phyloP scores from a whole-genome alignment of 805 yeast genomes.

The Saccharomyces jurei region DNA sequence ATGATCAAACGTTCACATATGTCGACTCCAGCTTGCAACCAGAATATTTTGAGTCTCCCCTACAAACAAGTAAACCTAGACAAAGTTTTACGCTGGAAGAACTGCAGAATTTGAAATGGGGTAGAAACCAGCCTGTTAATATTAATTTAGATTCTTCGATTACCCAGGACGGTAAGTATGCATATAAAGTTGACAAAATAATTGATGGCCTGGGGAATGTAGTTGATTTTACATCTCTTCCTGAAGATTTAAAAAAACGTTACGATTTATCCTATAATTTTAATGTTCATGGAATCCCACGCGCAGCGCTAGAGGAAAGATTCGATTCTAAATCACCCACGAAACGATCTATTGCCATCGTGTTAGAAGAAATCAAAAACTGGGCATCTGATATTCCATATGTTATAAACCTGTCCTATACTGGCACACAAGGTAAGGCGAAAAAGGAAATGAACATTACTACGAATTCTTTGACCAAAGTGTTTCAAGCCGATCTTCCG shows the following conservation, averaged over 20 bases:
- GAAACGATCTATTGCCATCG: slow-evolving; percentile 31
- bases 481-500: slow-evolving; percentile 41
- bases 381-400: slow-evolving; percentile 29
- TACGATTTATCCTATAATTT: slow-evolving; percentile 39
- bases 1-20: slow-evolving; percentile 23
- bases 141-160: slow-evolving; percentile 38
- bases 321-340: slow-evolving; percentile 32
- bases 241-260: slow-evolving; percentile 23
- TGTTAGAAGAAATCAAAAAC: slow-evolving; percentile 23
- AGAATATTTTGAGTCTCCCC: slow-evolving; percentile 43
- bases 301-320: slow-evolving; percentile 39
- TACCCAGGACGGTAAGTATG: slow-evolving; percentile 42
- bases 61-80: slow-evolving; percentile 28
- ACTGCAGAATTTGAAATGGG: slow-evolving; percentile 36
- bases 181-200: slow-evolving; percentile 49
- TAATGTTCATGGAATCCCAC: slow-evolving; percentile 49
- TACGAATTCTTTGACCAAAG: slow-evolving; percentile 23
- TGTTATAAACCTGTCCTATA: slow-evolving; percentile 28
- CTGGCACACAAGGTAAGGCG: slow-evolving; percentile 22
- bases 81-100: slow-evolving; percentile 27
- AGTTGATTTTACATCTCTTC: slow-evolving; percentile 35
- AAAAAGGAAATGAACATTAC: slow-evolving; percentile 20
- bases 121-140: slow-evolving; percentile 35
- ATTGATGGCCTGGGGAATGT: slow-evolving; percentile 62
- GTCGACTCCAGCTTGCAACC: slow-evolving; percentile 45